Evolutionary conservation across 2,329 filamentous ascomycete genomes (phyloP).

Genomic region (Epichloe festucae): DNA sequence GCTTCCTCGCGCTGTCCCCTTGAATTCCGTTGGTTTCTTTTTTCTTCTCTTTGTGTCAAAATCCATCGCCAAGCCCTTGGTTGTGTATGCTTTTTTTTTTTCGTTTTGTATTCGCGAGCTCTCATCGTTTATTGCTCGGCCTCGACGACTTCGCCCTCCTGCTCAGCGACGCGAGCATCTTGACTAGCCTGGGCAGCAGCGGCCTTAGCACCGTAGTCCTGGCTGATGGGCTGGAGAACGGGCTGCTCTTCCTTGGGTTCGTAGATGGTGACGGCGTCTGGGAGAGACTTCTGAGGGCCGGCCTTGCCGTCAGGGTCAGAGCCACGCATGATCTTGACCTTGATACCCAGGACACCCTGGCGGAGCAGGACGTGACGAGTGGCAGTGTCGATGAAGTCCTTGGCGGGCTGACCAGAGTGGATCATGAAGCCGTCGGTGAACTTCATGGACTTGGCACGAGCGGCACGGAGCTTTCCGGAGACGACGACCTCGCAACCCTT

Average conservation of each 20-base stretch:
- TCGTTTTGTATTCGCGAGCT: neutral
- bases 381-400: slow-evolving; percentile 98
- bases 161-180: slow-evolving; percentile 44
- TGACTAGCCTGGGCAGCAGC: slow-evolving; percentile 55
- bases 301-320: slow-evolving; percentile 99
- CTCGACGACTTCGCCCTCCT: slow-evolving; percentile 41
- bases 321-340: slow-evolving; percentile 99
- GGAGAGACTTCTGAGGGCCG: slow-evolving; percentile 91
- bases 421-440: slow-evolving; percentile 99
- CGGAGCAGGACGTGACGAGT: slow-evolving; percentile 99
- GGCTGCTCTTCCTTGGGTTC: slow-evolving; percentile 99
- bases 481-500: slow-evolving; percentile 99
- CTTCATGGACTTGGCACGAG: slow-evolving; percentile 99
- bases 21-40: slow-evolving; percentile 1
- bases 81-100: neutral
- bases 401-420: slow-evolving; percentile 98
- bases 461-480: slow-evolving; percentile 96
- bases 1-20: neutral
- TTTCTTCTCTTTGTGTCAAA: slow-evolving; percentile 7
- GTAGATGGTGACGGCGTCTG: slow-evolving; percentile 98
- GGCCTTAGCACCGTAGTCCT: slow-evolving; percentile 97
- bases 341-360: slow-evolving; percentile 99
- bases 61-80: slow-evolving; percentile 10
- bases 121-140: slow-evolving; percentile 25
- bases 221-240: slow-evolving; percentile 87